Percentiles rank a stretch among this genome's conserved stretches.
Conservation (phyloP, 768 basidiomycete genomes). For the Kwoniella europaea region DNA sequence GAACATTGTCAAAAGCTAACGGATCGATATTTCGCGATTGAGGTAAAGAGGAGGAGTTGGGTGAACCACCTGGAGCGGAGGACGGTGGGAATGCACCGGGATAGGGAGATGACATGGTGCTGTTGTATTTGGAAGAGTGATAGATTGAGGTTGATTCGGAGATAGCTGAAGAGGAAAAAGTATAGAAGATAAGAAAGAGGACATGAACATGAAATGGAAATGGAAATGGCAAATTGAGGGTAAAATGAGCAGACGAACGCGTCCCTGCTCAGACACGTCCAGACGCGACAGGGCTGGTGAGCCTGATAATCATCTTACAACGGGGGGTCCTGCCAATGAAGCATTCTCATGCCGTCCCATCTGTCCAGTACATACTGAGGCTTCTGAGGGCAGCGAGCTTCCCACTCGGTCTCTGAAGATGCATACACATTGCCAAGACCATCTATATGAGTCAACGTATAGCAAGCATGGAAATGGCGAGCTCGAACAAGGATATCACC, state of each 20-base stretch:
- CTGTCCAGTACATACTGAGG: too few species aligned
- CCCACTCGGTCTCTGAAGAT: too few species aligned
- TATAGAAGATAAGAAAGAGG: neutral
- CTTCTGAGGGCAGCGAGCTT: too few species aligned
- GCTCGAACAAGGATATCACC: too few species aligned
- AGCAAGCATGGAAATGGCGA: too few species aligned
- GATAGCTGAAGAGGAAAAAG: neutral
- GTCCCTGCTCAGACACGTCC: conserved; percentile 9
- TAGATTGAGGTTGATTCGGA: neutral
- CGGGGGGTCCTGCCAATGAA: too few species aligned
- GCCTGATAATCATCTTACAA: conserved; percentile 61
- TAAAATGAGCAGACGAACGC: neutral
- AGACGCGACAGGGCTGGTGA: conserved; percentile 5
- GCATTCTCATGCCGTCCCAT: too few species aligned
- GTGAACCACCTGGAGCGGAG: conserved; percentile 31
- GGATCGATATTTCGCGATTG: conserved; percentile 46
- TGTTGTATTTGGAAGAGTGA: neutral
- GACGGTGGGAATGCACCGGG: conserved; percentile 31
- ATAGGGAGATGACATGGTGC: conserved; percentile 38
- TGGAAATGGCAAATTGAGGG: conserved; percentile 16
- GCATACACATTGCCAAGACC: too few species aligned
- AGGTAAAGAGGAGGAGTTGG: conserved; percentile 40
- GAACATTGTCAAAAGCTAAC: conserved; percentile 46
- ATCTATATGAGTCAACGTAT: too few species aligned
- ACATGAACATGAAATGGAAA: neutral